Evolutionary conservation across 2,329 filamentous ascomycete genomes (phyloP).

Genomic region (Clathrospora elynae): DNA sequence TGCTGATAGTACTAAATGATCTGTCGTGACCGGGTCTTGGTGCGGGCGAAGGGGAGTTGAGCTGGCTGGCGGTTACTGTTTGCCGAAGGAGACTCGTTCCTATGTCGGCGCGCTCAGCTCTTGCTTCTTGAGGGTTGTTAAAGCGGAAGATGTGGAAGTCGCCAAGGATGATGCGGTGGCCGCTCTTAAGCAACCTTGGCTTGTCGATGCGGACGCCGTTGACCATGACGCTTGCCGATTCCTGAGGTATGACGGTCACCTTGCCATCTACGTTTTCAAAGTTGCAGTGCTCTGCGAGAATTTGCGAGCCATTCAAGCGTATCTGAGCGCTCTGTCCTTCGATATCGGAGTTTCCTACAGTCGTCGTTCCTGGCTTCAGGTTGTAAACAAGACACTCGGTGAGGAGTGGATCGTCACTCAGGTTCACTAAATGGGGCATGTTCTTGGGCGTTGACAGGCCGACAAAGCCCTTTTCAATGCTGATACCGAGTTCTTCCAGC

Average conservation of each 20-base stretch:
- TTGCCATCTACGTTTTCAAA: constrained; percentile 93
- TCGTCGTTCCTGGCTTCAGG: constrained; percentile 91
- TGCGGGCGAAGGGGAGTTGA: constrained; percentile 69
- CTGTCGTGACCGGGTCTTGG: constrained; percentile 73
- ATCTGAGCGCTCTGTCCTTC: constrained; percentile 80
- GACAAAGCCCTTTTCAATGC: constrained; percentile 97
- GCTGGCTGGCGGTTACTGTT: constrained; percentile 68
- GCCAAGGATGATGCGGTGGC: constrained; percentile 91
- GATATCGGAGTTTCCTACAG: constrained; percentile 91
- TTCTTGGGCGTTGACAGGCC: constrained; percentile 96
- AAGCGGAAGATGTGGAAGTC: constrained; percentile 99
- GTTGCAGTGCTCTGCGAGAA: constrained; percentile 87
- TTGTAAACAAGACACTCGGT: constrained; percentile 98
- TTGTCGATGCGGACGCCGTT: constrained; percentile 90
- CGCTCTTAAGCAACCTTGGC: constrained; percentile 83
- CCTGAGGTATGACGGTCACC: constrained; percentile 86
- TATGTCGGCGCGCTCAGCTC: constrained; percentile 86
- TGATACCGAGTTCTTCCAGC: constrained; percentile 94
- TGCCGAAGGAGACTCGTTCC: constrained; percentile 79
- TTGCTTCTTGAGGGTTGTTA: constrained; percentile 95
- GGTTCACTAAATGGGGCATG: constrained; percentile 97
- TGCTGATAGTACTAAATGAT: constrained; percentile 67
- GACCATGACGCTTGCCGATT: constrained; percentile 97
- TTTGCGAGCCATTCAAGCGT: constrained; percentile 89
- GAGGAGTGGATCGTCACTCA: constrained; percentile 80